phyloP scores from a whole-genome alignment of 2,329 filamentous ascomycete genomes.

The Aspergillus fructus region DNA sequence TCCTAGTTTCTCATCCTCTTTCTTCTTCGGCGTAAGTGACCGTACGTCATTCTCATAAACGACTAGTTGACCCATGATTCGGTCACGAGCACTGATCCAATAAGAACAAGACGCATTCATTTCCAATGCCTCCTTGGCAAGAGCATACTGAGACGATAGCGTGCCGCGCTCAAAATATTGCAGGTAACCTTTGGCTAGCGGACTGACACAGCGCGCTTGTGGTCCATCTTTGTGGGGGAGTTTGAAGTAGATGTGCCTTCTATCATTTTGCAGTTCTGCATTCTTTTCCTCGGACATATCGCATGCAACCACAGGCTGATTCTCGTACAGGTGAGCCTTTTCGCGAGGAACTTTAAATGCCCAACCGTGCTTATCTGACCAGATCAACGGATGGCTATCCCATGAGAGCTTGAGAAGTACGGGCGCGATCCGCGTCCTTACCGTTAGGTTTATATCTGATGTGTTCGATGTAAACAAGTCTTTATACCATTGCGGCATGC shows the following conservation, averaged over 20 bases:
- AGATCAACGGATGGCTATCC: constrained; percentile 85
- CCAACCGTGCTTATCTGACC: constrained; percentile 94
- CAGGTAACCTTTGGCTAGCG: constrained; percentile 87
- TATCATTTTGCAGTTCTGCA: constrained; percentile 64
- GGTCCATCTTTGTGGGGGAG: constrained; percentile 95
- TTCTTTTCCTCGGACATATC: constrained; percentile 76
- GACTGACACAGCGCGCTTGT: constrained; percentile 76
- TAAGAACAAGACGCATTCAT: constrained; percentile 99
- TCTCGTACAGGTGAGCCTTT: constrained; percentile 64
- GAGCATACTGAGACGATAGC: constrained; percentile 80
- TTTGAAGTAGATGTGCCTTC: constrained; percentile 74
- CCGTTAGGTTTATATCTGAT: constrained; percentile 69
- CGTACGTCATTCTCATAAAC: constrained; percentile 71
- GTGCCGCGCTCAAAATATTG: constrained; percentile 87
- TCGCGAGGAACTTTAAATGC: constrained; percentile 73
- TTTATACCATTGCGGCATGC: constrained; percentile 96
- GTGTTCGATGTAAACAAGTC: constrained; percentile 73
- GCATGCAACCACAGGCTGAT: constrained; percentile 71
- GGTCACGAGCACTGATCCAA: constrained; percentile 93
- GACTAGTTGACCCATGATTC: constrained; percentile 94
- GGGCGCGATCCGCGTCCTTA: constrained; percentile 84
- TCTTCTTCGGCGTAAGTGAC: constrained; percentile 16
- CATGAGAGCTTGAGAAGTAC: constrained; percentile 80
- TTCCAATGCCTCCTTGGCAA: constrained; percentile 91
- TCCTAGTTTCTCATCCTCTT: constrained; percentile 53